These are phyloP conservation scores for Podaxis sp. DNA, from an alignment of 768 basidiomycete species.

Conservation along the genomic window DNA sequence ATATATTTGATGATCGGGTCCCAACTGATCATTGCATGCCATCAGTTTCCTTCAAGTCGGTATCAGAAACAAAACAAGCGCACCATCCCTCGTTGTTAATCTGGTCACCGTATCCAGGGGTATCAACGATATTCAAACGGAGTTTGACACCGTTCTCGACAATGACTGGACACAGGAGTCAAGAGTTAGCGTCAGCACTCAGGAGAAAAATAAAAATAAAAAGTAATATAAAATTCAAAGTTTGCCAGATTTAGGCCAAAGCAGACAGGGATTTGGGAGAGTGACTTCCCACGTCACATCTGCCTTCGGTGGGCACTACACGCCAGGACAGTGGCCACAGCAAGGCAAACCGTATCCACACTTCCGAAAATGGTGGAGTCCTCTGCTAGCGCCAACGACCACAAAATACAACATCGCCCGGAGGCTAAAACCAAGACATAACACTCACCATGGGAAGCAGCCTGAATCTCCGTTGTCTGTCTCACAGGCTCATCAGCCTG, in stretches of 20 bases:
- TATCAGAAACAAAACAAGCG: conserved; percentile 22
- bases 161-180: conserved; percentile 58
- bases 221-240: not conserved
- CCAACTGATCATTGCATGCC: conserved; percentile 60
- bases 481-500: conserved; percentile 85
- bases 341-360: not conserved
- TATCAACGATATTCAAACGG: conserved; percentile 96
- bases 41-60: conserved; percentile 10
- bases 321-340: not conserved
- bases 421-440: conserved; percentile 16
- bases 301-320: not conserved
- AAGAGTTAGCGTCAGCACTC: not conserved
- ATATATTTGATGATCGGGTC: conserved; percentile 99
- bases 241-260: not conserved
- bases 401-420: too few relatives aligned
- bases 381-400: too few relatives aligned
- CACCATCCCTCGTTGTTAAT: conserved; percentile 99
- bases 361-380: not conserved
- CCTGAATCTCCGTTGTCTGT: conserved; percentile 96
- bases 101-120: conserved; percentile 97
- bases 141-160: conserved; percentile 95
- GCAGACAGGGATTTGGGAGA: not conserved
- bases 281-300: conserved; percentile 16
- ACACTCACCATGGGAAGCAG: conserved; percentile 84
- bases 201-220: too few relatives aligned